Conservation (phyloP, 208 protist species). For the Acanthamoeba quina region DNA sequence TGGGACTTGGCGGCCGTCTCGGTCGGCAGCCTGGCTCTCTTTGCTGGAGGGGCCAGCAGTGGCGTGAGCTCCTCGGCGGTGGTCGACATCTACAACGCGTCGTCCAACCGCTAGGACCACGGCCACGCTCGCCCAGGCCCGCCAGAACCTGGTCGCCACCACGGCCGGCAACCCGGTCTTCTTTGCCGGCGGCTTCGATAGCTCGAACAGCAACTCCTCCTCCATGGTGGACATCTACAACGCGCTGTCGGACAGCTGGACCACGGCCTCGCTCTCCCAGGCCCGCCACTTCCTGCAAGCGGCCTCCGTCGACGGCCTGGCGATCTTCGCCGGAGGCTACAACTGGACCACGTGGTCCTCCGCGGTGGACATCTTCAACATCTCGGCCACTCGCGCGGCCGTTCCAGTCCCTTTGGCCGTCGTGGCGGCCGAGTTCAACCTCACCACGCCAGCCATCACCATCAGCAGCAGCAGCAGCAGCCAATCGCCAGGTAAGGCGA, state of each 20-base stretch:
- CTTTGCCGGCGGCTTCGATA: not conserved
- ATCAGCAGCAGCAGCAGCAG: no score
- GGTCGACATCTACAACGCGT: not conserved
- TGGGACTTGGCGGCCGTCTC: not conserved
- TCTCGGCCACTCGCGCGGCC: not conserved
- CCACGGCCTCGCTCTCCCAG: not conserved
- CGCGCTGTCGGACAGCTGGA: not conserved
- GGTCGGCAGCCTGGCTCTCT: not conserved
- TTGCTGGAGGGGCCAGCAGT: not conserved
- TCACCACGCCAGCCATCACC: no score
- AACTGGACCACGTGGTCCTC: not conserved
- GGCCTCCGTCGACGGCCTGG: not conserved
- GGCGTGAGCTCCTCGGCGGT: not conserved
- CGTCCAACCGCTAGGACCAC: not conserved
- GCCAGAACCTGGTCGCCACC: not conserved
- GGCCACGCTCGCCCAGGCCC: not conserved
- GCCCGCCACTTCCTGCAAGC: not conserved
- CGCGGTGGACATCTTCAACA: not conserved
- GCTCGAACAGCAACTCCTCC: no score
- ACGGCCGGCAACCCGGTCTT: not conserved
- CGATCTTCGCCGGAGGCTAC: not conserved
- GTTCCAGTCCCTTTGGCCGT: not conserved
- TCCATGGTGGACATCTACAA: conserved; percentile 24
- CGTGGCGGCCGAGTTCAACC: not conserved
- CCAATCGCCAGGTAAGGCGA: no score